Evolutionary conservation across 2,329 filamentous ascomycete species (phyloP), one percentile per base, ranked within the genome.

Genomic region (Domatiomyces catenatus): DNA sequence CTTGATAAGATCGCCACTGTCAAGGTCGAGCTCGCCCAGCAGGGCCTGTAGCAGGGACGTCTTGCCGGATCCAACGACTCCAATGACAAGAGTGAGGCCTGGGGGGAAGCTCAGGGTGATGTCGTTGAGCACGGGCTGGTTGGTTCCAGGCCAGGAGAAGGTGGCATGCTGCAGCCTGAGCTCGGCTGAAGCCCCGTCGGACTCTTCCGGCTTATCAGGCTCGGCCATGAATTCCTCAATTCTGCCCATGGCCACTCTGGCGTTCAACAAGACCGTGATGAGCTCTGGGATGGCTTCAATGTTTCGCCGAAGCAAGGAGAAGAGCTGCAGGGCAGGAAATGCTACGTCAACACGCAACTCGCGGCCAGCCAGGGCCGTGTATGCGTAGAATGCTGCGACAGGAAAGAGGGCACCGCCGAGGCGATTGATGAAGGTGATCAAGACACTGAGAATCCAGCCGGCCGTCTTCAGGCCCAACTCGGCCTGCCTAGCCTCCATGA

Each of bases 151-250:
- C 83, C 88, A 94, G 0, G 83, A 77, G 62, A 93, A 93, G 0
- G 80, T 81, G 3, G 84, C 85, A 24, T 77, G 67, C 2, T 73
- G 68, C 46, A 93, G 70, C 42, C 74, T 60, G 1, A 76, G 61
- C 26, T 61, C 46, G 64, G 66, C 45, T 62, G 66, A 24, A 52
- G 51, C 8, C 24, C 64, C 24, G 75, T 72, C 26, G 78, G 75
- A 54, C 3, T 19, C 20, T 56, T 92, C 80, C 0, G 83, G 81
- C 58, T 87, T 86, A 60, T 94, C 80, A 0, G 86, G 86, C 64
- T 94, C 88, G 0, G 72, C 70, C 86, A 94, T 93, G 67, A 93
- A 94, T 19, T 77, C 75, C 60, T 94, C 84, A 18, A 94, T 86
- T 56, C 88, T 81, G 7, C 77, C 79, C 55, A 94, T 79, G 0